Evolutionary conservation across 2,329 filamentous ascomycete species (phyloP).

Genomic region (Zasmidium cellare): DNA sequence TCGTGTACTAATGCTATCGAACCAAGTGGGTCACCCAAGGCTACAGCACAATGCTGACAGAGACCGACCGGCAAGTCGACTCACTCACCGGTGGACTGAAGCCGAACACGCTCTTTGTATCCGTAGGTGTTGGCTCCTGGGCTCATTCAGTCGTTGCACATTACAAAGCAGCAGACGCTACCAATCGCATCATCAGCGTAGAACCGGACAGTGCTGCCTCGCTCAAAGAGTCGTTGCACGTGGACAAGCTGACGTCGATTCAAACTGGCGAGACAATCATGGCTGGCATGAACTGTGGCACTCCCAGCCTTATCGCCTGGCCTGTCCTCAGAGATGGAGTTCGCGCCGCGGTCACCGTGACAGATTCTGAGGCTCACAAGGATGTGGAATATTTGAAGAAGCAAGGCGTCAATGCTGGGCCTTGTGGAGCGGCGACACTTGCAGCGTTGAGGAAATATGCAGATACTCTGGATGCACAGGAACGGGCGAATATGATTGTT

Average conservation of each 20-base stretch:
- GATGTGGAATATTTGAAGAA: constrained; percentile 56
- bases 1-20: not conserved
- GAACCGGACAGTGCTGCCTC: constrained; percentile 68
- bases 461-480: constrained; percentile 40
- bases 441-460: constrained; percentile 56
- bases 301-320: constrained; percentile 67
- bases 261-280: constrained; percentile 66
- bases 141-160: constrained; percentile 68
- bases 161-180: constrained; percentile 53
- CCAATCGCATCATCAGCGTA: constrained; percentile 58
- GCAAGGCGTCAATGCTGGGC: constrained; percentile 54
- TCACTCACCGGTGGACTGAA: constrained; percentile 30
- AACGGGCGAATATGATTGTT: constrained; percentile 53
- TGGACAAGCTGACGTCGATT: constrained; percentile 51
- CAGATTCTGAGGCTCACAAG: constrained; percentile 62
- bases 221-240: constrained; percentile 55
- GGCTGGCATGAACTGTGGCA: constrained; percentile 73
- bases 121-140: constrained; percentile 72
- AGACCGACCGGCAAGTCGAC: constrained; percentile 64
- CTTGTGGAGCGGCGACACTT: constrained; percentile 63
- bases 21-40: constrained; percentile 73
- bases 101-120: constrained; percentile 58
- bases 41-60: constrained; percentile 70
- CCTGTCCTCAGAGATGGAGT: constrained; percentile 58
- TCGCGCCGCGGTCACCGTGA: constrained; percentile 61